These are phyloP conservation scores for Globisporangium mamillatum DNA, from an alignment of 352 stramenopile species.

Conservation along the genomic window DNA sequence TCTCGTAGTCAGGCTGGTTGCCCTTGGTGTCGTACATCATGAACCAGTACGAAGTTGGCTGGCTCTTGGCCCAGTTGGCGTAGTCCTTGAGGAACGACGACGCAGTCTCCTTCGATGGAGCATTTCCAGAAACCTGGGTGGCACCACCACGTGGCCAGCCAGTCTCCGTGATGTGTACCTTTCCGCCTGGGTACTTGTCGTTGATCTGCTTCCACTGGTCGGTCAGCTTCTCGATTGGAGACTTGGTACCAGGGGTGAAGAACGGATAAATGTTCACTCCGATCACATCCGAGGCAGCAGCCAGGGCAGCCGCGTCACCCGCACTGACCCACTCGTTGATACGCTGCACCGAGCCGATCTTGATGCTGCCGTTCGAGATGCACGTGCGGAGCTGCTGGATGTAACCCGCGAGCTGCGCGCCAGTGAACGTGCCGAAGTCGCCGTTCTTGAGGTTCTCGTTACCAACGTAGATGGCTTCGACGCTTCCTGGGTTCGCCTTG, in stretches of 20 bases:
- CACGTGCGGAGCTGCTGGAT: constrained; percentile 59
- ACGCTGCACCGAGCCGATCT: constrained; percentile 54
- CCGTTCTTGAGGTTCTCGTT: constrained; percentile 72
- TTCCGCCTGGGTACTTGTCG: constrained; percentile 30
- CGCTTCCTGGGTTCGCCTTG: constrained; percentile 23
- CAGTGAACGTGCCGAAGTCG: constrained; percentile 36
- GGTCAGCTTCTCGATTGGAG: constrained; percentile 38
- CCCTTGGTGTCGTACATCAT: constrained; percentile 48
- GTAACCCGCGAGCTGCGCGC: constrained; percentile 39
- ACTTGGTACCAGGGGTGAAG: constrained; percentile 30
- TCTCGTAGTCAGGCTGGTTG: constrained; percentile 33
- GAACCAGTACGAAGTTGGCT: constrained; percentile 36
- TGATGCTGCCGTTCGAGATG: constrained; percentile 32
- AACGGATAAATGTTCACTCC: constrained; percentile 52
- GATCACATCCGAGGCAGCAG: constrained; percentile 31
- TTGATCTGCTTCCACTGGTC: constrained; percentile 32
- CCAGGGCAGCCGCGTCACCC: constrained; percentile 25
- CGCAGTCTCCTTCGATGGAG: constrained; percentile 26
- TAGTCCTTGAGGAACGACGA: constrained; percentile 33
- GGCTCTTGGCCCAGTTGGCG: constrained; percentile 21
- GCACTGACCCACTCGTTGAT: constrained; percentile 37
- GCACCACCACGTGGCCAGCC: constrained; percentile 34
- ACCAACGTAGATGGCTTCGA: constrained; percentile 68
- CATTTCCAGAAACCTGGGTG: constrained; percentile 19
- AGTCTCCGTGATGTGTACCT: constrained; percentile 38